These are phyloP conservation scores for Monilinia fructicola DNA, from an alignment of 2,329 filamentous ascomycete species.

Conservation along the genomic window DNA sequence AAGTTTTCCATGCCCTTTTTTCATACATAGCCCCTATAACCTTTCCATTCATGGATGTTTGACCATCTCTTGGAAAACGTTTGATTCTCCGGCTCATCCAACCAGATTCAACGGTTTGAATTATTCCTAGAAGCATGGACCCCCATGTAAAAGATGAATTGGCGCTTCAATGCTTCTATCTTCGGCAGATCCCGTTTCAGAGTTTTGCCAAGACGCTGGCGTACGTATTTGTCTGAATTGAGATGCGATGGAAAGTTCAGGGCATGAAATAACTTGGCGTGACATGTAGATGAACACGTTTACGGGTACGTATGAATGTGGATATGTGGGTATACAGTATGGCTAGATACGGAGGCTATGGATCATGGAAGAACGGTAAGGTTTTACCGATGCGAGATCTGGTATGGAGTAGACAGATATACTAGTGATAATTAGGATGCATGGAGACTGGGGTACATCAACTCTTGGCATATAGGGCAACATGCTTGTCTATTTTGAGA, in stretches of 20 bases:
- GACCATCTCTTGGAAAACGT: background rate
- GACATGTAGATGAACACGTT: background rate
- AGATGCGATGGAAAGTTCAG: background rate
- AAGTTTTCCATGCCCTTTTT: background rate
- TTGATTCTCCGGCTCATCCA: background rate
- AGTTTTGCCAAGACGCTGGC: background rate
- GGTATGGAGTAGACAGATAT: background rate
- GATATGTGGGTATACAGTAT: background rate
- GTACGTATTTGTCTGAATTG: background rate
- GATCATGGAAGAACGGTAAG: background rate
- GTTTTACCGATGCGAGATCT: background rate
- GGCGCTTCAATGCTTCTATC: background rate
- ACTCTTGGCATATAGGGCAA: background rate
- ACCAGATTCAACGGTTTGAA: background rate
- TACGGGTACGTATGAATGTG: background rate
- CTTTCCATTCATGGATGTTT: too few species aligned
- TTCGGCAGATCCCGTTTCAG: background rate
- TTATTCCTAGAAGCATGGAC: background rate
- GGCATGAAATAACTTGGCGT: background rate
- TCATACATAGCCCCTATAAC: background rate
- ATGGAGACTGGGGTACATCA: background rate
- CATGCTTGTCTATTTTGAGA: background rate
- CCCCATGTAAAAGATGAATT: background rate
- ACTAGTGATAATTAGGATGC: background rate
- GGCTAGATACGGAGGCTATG: background rate